Percentiles rank a stretch among this genome's conserved stretches.
phyloP scores from a whole-genome alignment of 1,284 basidiomycete genomes.

The Trametes polyzona region DNA sequence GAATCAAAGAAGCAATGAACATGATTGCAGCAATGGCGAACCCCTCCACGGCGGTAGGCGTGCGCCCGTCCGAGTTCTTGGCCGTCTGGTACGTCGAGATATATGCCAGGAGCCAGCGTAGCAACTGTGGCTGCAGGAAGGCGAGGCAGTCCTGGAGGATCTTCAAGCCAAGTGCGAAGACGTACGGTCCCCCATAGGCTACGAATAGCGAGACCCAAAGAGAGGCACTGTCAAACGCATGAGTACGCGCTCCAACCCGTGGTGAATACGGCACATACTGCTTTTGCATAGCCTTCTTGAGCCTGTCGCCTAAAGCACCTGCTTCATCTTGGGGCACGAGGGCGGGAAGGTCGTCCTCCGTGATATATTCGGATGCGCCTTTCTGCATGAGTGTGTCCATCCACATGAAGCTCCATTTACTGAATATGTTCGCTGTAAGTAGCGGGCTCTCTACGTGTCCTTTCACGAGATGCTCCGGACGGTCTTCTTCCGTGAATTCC shows the following conservation, averaged over 20 bases:
- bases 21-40: constrained; percentile 79
- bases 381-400: constrained; percentile 79
- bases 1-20: constrained; percentile 78
- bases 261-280: constrained; percentile 56
- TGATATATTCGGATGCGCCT: constrained; percentile 64
- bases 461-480: constrained; percentile 40
- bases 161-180: constrained; percentile 72
- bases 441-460: constrained; percentile 71
- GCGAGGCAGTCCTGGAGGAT: constrained; percentile 78
- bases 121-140: constrained; percentile 90
- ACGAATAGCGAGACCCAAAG: constrained; percentile 75
- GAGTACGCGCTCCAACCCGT: no score
- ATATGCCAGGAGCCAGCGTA: constrained; percentile 81
- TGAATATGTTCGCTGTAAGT: constrained; percentile 84
- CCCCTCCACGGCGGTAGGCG: constrained; percentile 56
- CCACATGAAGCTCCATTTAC: constrained; percentile 78
- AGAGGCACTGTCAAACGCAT: constrained; percentile 55
- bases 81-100: constrained; percentile 76
- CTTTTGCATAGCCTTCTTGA: constrained; percentile 66
- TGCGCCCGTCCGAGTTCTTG: constrained; percentile 35
- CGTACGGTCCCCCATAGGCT: constrained; percentile 82
- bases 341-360: constrained; percentile 77
- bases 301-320: constrained; percentile 64
- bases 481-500: constrained; percentile 49
- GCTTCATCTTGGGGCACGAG: constrained; percentile 75